Evolutionary conservation across 2,329 filamentous ascomycete genomes (phyloP), one percentile per base, ranked within the genome.

Genomic region (Cladosporium halotolerans): DNA sequence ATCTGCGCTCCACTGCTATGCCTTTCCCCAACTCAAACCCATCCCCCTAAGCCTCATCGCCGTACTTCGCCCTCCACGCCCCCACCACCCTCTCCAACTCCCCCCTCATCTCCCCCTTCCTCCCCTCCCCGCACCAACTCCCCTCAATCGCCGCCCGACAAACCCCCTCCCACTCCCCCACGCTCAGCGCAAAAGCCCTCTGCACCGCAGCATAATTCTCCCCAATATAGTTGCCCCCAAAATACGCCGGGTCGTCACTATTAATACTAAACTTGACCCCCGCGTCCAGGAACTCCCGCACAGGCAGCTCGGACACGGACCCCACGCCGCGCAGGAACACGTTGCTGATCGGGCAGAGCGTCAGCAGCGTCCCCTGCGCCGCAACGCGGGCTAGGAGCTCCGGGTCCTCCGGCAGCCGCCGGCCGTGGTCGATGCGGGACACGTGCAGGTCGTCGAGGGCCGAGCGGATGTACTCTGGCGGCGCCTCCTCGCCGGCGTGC

Each of bases 161-260:
- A 62, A 91, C 84, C 5, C 64, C 70, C 58, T 72, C 76, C 88
- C 86, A 90, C 51, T 91, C 85, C n/a, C 72, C 68, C 3, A 83
- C 69, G 18, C 68, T 76, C 58, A 91, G 68, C 3, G 72, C 65
- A 66, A 89, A 89, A 0, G 83, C 81, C 40, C 88, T 83, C 67
- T 91, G 86, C 31, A 91, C 84, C 1, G 83, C 84, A 61, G 81
- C 85, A 70, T 86, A 90, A 60, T 89, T 89, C 61, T 87, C 84
- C 48, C 86, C 71, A 50, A 90, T 80, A 67, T 89, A 89, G 53
- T 66, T 57, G 0, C 81, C 84, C 3, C 85, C 85, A 71, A 91
- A 90, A 64, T 88, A 88, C 9, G 83, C 84, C 55, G 85, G 85
- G 64, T 88, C 84, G 63, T 89, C 85, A 59, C 82, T 85, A 68